Evolutionary conservation across 805 yeast species (phyloP).

Genomic region (Saccharomyces jurei): DNA sequence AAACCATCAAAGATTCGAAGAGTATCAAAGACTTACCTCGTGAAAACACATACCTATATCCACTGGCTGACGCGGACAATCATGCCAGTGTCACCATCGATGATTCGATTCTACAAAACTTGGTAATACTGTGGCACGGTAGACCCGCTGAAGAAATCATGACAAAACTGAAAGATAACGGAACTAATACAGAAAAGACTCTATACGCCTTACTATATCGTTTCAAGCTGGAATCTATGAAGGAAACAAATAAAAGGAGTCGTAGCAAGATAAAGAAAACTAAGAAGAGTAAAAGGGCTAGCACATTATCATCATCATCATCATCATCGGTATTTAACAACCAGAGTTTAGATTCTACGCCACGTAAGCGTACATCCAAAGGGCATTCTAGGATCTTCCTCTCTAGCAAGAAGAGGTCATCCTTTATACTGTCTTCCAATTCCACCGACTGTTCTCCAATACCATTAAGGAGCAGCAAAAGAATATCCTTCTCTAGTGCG

Average conservation of each 20-base stretch:
- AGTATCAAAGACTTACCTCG: conserved; percentile 32
- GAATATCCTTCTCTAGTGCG: conserved; percentile 12
- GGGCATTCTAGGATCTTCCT: conserved; percentile 21
- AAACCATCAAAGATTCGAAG: conserved; percentile 29
- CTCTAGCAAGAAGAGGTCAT: conserved; percentile 20
- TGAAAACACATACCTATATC: conserved; percentile 33
- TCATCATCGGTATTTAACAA: conserved; percentile 26
- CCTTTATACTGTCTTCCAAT: conserved; percentile 5
- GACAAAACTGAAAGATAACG: conserved; percentile 43
- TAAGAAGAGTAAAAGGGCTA: neutral
- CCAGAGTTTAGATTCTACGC: conserved; percentile 35
- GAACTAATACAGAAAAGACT: conserved; percentile 68
- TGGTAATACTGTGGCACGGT: conserved; percentile 78
- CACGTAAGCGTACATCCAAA: conserved; percentile 30
- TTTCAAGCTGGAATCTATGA: conserved; percentile 44
- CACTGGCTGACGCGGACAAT: conserved; percentile 20
- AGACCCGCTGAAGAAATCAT: conserved; percentile 48
- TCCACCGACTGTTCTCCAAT: conserved; percentile 24
- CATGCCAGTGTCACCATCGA: conserved; percentile 42
- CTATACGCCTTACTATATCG: conserved; percentile 67
- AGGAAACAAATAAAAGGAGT: conserved; percentile 17
- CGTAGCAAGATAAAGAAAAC: neutral
- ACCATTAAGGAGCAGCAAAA: conserved; percentile 23
- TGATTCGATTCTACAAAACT: conserved; percentile 62
- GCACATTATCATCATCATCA: conserved; percentile 1